A percentile compares a stretch with the other conserved stretches of the same genome.
Conservation (phyloP, 345 rosid genomes). For the Geranium brycei region DNA sequence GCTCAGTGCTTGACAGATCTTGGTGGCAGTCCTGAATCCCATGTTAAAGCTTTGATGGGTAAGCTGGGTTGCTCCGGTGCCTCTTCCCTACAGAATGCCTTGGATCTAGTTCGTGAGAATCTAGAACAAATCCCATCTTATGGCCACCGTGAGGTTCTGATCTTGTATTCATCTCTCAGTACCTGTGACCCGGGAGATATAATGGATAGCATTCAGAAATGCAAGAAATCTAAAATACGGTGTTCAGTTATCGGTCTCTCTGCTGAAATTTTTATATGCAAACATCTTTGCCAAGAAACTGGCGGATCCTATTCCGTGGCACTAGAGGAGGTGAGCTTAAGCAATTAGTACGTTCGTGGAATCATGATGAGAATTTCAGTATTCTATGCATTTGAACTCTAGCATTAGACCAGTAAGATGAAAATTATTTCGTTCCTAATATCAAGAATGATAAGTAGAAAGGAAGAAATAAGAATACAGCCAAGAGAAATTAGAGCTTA, state of each 20-base stretch:
- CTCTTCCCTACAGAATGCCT: slow-evolving; percentile 73
- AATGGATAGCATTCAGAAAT: slow-evolving; percentile 61
- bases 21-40: slow-evolving; percentile 94
- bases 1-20: slow-evolving; percentile 72
- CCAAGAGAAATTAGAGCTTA: no score
- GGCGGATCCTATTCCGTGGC: slow-evolving; percentile 76
- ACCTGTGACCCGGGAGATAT: slow-evolving; percentile 95
- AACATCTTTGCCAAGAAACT: slow-evolving; percentile 83
- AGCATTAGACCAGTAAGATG: no score
- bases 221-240: slow-evolving; percentile 72
- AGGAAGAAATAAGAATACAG: no score
- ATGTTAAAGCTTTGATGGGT: slow-evolving; percentile 72
- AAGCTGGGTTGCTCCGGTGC: slow-evolving; percentile 70
- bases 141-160: slow-evolving; percentile 85
- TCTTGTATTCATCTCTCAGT: slow-evolving; percentile 64
- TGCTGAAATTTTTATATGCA: slow-evolving; percentile 83
- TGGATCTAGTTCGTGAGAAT: slow-evolving; percentile 58
- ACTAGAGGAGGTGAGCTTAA: slow-evolving; percentile 62
- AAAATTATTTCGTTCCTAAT: no score
- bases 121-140: slow-evolving; percentile 73
- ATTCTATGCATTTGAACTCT: no score
- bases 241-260: slow-evolving; percentile 90
- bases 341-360: neutral
- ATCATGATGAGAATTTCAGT: no score
- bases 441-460: no score